Base-by-base conservation (phyloP, 768 basidiomycete genomes). In the Tulasnella sp. region DNA sequence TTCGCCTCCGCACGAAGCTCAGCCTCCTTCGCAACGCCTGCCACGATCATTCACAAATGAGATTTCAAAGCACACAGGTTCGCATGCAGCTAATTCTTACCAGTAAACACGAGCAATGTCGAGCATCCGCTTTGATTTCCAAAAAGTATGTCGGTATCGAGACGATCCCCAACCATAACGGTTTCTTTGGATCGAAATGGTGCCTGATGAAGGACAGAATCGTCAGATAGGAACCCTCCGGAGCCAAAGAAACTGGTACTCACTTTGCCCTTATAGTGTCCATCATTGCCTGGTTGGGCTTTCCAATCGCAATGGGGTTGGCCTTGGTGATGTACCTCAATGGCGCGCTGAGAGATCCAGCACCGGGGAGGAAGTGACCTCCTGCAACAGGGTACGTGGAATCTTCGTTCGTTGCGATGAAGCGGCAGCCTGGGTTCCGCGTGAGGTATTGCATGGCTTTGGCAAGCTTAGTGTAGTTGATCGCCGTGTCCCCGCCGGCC, bases 121-220 rank as follows among this genome's bases (percentile, higher is more conserved):
- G 92, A 85, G 31, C 98, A 88, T 38, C 95, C 95, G 58, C 95
- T 95, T 71, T 90, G 89, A 84, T 94, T 89, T 74, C 97, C 98
- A 83, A 99, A 99, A 75, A 93, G 86, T 82, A 99, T 98, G 85
- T 99, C 97, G 7, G 98, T 99, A 84, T 94, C 93, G 82, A 99
- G 88, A 80, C 97, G 90, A 86, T 99, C 97, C 58, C 97, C 97
- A 71, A 99, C 88, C 95, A 99, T 98, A 84, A 99, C 91, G 21
- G 97, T 96, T 91, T 88, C 80, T 88, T 86, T 62, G 94, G 94
- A 85, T 99, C 93, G 84, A 95, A 96, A 72, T 93, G 84, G 82
- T 97, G 91, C 85, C 96, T 98, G 18, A 19, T 10, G 52, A 80
- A 14, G 38, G 24, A n/a, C 56, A 72, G 52, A 19, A 58, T 52